Evolutionary conservation across 768 basidiomycete genomes (phyloP), one percentile per base, ranked within the genome.

Genomic region (Agaricus blazei): DNA sequence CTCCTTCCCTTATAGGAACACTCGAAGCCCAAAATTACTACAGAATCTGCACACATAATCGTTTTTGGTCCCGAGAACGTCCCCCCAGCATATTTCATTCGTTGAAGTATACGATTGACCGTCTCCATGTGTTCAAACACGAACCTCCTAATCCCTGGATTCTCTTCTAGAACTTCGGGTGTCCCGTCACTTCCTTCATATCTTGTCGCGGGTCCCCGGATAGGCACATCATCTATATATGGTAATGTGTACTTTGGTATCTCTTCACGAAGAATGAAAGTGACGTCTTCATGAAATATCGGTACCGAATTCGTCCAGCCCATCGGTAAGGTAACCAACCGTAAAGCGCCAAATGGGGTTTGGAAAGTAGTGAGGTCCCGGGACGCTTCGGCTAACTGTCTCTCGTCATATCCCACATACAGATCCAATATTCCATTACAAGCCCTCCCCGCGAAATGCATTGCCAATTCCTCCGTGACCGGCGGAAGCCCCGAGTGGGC

Each of bases 311-410:
- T 62, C 15, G 57, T 57, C 51, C 42, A 60, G 0, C 75, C 78
- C 72, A 74, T 75, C 0, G 73, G 74, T 0, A 78, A 52, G 0
- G 64, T 60, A 0, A 63, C 64, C 0, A 77, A 64, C 0, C 65
- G 58, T 2, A 64, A 51, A 0, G 64, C 56, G 2, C 70, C 52
- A 57, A 70, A 60, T 1, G 72, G 73, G 0, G 67, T 70, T 54
- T 72, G 67, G 59, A 78, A 79, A 0, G 71, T 73, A 0, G 75
- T 79, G 4, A 73, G 58, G 37, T 78, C 71, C 5, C 67, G 48
- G 0, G 68, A 75, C 4, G 48, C 51, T 1, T 5, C 57, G 51
- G 12, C 60, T 60, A 9, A 63, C 58, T 0, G 26, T 72, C 66
- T 67, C 3, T 72, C 63, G 34, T 75, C 67, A 48, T 66, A 72